A percentile compares a stretch with the other conserved stretches of the same genome.
These are phyloP conservation scores for Citrus cavaleriei DNA, from an alignment of 345 rosid genomes.

Conservation along the genomic window DNA sequence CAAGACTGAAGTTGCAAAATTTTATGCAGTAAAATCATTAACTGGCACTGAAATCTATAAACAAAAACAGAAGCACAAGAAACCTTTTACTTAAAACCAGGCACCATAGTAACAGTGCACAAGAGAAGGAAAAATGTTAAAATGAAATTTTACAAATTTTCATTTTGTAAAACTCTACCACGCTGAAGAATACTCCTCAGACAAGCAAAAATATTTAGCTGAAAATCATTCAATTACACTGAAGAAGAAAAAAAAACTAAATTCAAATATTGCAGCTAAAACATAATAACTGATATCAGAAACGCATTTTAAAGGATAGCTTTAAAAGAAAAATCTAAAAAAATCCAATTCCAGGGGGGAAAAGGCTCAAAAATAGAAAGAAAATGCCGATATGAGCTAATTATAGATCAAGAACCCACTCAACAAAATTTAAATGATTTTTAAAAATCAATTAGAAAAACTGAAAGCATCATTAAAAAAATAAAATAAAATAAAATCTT, in stretches of 20 bases:
- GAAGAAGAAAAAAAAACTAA: neutral
- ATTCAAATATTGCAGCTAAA: neutral
- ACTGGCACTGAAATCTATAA: conserved; percentile 23
- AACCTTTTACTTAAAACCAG: conserved; percentile 8
- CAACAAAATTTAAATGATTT: neutral
- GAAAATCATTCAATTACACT: neutral
- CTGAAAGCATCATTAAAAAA: neutral
- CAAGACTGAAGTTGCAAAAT: conserved; percentile 11
- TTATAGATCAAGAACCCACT: neutral
- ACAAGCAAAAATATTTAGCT: neutral
- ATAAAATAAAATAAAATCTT: neutral
- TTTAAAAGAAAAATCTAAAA: neutral
- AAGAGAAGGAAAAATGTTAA: neutral
- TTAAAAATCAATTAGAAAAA: neutral
- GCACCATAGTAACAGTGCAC: neutral
- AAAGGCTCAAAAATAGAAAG: conserved; percentile 1
- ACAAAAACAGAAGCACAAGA: conserved; percentile 1
- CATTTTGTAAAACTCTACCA: neutral
- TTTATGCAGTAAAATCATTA: conserved; percentile 14
- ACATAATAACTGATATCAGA: neutral
- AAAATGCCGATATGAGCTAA: neutral
- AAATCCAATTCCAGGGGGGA: too few relatives aligned
- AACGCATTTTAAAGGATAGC: neutral
- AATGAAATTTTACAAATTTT: neutral
- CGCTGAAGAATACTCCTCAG: conserved; percentile 10